Percentiles rank a stretch among this genome's conserved stretches.
These are phyloP conservation scores for Suillus cothurnatus DNA, from an alignment of 768 basidiomycete species.

Conservation along the genomic window DNA sequence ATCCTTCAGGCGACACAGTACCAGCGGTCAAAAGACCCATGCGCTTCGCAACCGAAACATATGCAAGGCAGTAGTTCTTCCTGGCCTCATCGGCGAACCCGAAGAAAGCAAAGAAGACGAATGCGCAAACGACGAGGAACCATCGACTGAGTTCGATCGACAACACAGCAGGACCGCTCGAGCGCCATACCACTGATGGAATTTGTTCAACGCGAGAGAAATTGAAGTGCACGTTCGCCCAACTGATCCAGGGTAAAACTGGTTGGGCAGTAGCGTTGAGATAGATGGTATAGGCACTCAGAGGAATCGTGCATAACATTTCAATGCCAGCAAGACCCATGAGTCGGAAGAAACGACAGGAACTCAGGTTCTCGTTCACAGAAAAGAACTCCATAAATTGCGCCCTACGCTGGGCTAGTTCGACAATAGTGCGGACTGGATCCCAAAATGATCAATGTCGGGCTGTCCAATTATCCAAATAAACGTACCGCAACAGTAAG, in stretches of 20 bases:
- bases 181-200: conserved; percentile 46
- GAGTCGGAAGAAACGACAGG: conserved; percentile 62
- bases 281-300: conserved; percentile 39
- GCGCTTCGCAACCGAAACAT: conserved; percentile 39
- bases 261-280: conserved; percentile 30
- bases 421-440: conserved; percentile 33
- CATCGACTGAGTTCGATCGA: conserved; percentile 49
- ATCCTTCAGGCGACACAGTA: conserved; percentile 22
- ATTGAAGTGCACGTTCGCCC: conserved; percentile 47
- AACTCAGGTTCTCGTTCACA: conserved; percentile 43
- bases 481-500: conserved; percentile 41
- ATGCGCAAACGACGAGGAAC: conserved; percentile 48
- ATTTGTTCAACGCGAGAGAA: conserved; percentile 41
- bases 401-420: conserved; percentile 31
- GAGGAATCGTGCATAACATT: conserved; percentile 40
- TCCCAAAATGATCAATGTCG: conserved; percentile 8
- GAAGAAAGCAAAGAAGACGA: conserved; percentile 70
- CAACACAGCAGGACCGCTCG: conserved; percentile 12
- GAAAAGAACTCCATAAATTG: conserved; percentile 42
- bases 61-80: conserved; percentile 51
- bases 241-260: conserved; percentile 44
- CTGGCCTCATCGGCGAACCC: conserved; percentile 70
- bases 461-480: no score
- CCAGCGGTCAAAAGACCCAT: conserved; percentile 34
- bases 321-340: conserved; percentile 55